Evolutionary conservation across 2,329 filamentous ascomycete genomes (phyloP).

Genomic region (Periconia sp.): DNA sequence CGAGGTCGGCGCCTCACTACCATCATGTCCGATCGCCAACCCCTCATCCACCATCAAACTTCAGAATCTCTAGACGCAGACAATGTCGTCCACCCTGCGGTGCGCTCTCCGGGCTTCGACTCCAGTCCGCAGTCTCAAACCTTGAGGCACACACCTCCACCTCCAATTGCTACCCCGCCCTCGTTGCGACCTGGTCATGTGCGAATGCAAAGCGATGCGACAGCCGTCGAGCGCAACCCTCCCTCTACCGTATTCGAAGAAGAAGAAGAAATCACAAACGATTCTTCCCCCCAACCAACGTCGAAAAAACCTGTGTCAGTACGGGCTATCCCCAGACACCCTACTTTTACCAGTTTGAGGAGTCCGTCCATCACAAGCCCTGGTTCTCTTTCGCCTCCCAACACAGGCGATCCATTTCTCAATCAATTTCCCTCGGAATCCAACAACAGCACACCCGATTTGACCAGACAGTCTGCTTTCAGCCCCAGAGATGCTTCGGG

Average conservation of each 20-base stretch:
- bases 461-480: slow-evolving; percentile 30
- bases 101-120: slow-evolving; percentile 29
- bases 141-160: slow-evolving; percentile 21
- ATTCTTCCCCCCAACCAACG: slow-evolving; percentile 13
- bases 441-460: slow-evolving; percentile 33
- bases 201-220: slow-evolving; percentile 38
- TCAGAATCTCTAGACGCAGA: background rate
- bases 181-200: slow-evolving; percentile 39
- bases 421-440: slow-evolving; percentile 30
- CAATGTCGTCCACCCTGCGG: slow-evolving; percentile 24
- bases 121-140: slow-evolving; percentile 14
- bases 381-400: slow-evolving; percentile 24
- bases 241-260: slow-evolving; percentile 30
- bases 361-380: slow-evolving; percentile 21
- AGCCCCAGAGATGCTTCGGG: slow-evolving; percentile 27
- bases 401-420: slow-evolving; percentile 31
- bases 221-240: slow-evolving; percentile 31
- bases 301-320: slow-evolving; percentile 18
- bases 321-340: slow-evolving; percentile 24
- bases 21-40: slow-evolving; percentile 34
- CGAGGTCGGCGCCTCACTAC: background rate
- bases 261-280: slow-evolving; percentile 33
- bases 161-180: slow-evolving; percentile 25
- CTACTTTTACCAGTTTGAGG: slow-evolving; percentile 15
- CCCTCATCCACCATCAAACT: slow-evolving; percentile 25